phyloP scores from a whole-genome alignment of 2,329 filamentous ascomycete species.

The Scleromitrula shiraiana region DNA sequence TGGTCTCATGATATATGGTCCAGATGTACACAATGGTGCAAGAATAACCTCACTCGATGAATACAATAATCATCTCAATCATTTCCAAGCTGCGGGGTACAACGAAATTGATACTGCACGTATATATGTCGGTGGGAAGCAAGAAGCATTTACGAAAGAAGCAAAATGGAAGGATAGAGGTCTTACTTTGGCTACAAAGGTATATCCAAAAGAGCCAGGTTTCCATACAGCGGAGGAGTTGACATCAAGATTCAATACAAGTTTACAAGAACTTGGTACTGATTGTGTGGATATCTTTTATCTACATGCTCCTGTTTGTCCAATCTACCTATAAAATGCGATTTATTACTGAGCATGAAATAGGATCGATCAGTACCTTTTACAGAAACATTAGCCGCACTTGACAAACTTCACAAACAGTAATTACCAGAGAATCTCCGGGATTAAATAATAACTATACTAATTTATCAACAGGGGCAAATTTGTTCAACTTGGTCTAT shows the following conservation, averaged over 20 bases:
- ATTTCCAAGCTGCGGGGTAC: constrained; percentile 72
- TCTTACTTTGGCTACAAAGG: constrained; percentile 70
- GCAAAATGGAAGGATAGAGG: constrained; percentile 74
- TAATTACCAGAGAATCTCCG: constrained; percentile 14
- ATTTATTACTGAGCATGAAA: neutral
- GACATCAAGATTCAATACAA: constrained; percentile 56
- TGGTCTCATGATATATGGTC: constrained; percentile 79
- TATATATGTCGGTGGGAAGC: constrained; percentile 60
- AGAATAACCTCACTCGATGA: constrained; percentile 61
- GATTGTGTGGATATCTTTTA: constrained; percentile 74
- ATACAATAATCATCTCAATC: constrained; percentile 64
- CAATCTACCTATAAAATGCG: neutral
- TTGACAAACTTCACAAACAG: constrained; percentile 72
- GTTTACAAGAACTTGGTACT: constrained; percentile 62
- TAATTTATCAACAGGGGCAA: constrained; percentile 46
- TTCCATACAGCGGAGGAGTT: constrained; percentile 57
- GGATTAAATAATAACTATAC: constrained; percentile 25
- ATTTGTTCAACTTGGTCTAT: constrained; percentile 71
- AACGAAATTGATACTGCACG: constrained; percentile 81
- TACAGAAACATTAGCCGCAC: constrained; percentile 66
- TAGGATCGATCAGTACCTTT: constrained; percentile 61
- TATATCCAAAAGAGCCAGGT: constrained; percentile 55
- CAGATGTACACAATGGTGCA: constrained; percentile 52
- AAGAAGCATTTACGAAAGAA: constrained; percentile 71
- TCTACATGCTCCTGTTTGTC: constrained; percentile 53